Percentiles rank a stretch among this genome's conserved stretches.
phyloP scores from a whole-genome alignment of 805 yeast genomes.

The Debaryomyces prosopidis region DNA sequence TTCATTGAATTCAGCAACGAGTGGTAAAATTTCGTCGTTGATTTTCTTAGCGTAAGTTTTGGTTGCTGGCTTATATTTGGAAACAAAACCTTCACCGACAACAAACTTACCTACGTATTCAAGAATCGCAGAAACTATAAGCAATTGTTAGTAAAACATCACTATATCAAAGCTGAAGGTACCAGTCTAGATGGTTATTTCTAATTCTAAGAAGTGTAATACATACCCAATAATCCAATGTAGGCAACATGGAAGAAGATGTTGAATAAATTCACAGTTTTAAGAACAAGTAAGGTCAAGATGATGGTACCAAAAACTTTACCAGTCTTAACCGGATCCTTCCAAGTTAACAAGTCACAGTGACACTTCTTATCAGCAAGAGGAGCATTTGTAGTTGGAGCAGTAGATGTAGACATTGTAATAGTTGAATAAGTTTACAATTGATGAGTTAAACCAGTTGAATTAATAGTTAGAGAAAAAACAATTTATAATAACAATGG shows the following conservation, averaged over 20 bases:
- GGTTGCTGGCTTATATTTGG: constrained; percentile 68
- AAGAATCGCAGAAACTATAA: constrained; percentile 60
- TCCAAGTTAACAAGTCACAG: constrained; percentile 63
- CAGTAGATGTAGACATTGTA: constrained; percentile 5
- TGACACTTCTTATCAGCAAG: not conserved
- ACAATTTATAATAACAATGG: constrained; percentile 3
- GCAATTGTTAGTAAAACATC: constrained; percentile 19
- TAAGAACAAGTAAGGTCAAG: constrained; percentile 53
- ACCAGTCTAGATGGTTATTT: not conserved
- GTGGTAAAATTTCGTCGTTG: constrained; percentile 41
- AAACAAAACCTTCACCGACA: constrained; percentile 79
- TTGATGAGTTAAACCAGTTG: constrained; percentile 3
- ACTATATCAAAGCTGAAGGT: not conserved
- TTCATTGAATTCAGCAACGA: constrained; percentile 46
- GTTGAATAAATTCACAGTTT: constrained; percentile 62
- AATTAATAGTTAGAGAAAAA: constrained; percentile 1
- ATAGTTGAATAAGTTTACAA: constrained; percentile 1
- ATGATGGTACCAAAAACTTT: constrained; percentile 69
- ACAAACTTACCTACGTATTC: constrained; percentile 75
- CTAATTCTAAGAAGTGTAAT: not conserved
- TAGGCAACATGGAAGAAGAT: constrained; percentile 61
- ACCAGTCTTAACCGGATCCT: constrained; percentile 73
- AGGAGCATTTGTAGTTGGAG: constrained; percentile 4
- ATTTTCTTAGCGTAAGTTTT: constrained; percentile 34
- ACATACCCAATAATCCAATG: constrained; percentile 50